Base-by-base conservation (phyloP, 78 protist species). In the Protostelium mycophagum region DNA sequence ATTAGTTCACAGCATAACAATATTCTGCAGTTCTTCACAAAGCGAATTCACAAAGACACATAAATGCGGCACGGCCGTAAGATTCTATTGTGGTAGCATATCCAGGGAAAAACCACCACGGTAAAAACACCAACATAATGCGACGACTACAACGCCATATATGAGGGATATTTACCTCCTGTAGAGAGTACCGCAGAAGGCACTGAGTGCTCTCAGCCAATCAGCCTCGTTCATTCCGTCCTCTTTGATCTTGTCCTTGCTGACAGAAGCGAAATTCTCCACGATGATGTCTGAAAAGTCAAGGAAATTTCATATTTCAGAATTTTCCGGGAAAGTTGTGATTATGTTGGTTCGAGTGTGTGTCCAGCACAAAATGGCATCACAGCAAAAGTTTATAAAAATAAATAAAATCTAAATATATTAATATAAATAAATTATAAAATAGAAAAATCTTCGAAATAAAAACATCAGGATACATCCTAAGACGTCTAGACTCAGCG, bases 181-280 rank as follows among this genome's bases (percentile, higher is more conserved):
- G 63, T 90, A 94, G 51, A 90, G 90, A 34, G 39, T 51, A 28
- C 95, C 96, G 88, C 90, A 63, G 83, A 94, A 94, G 5, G 37
- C 0, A 0, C 93, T 86, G 31, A 94, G 89, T 0, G 87, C 73
- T 86, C 88, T 90, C 86, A 93, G 90, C 96, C 96, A 94, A 29
- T 83, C 84, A 28, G 92, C 63, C 37, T 87, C 92, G 83, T 94
- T 92, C 28, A 89, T 86, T n/a, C 96, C 96, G 51, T 94, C 96
- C 16, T 88, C 86, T 38, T 94, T 92, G 38, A 94, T 36, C 35
- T 89, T 93, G 35, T 36, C 36, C n/a, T 38, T 37, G 28, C 38
- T 23, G 37, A 9, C 0, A 28, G 38, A 0, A 28, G 86, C 88
- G 86, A 85, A 25, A 36, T 85, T n/a, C n/a, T n/a, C n/a, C n/a